phyloP scores from a whole-genome alignment of 768 basidiomycete genomes.

The Russula vinacea region DNA sequence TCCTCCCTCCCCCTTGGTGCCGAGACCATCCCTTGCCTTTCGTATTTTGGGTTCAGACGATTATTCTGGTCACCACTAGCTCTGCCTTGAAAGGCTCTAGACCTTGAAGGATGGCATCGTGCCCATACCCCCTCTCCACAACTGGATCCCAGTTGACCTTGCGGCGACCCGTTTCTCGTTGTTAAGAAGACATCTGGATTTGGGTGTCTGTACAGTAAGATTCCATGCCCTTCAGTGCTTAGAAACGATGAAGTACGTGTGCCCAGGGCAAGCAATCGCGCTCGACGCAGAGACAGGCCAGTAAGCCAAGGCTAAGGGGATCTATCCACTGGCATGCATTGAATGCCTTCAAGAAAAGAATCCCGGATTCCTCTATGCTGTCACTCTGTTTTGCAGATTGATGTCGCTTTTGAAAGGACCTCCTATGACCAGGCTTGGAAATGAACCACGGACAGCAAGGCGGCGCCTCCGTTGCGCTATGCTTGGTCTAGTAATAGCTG shows the following conservation, averaged over 20 bases:
- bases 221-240: not conserved
- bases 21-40: not conserved
- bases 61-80: not conserved
- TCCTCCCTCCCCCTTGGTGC: not conserved
- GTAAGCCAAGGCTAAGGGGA: not conserved
- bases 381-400: not conserved
- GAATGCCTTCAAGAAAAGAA: constrained; percentile 6
- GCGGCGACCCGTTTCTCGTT: not conserved
- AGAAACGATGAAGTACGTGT: constrained; percentile 3
- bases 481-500: constrained; percentile 3
- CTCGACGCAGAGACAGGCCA: not conserved
- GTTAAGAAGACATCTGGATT: not conserved
- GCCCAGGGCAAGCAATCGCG: constrained; percentile 5
- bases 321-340: not conserved
- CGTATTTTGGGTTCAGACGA: not conserved
- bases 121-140: not conserved
- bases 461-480: not conserved
- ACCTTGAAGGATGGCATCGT: not conserved
- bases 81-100: not conserved
- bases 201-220: not conserved
- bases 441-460: constrained; percentile 1
- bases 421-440: not conserved
- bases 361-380: not conserved
- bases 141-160: not conserved
- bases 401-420: not conserved